phyloP scores from a whole-genome alignment of 2,329 filamentous ascomycete genomes.

The Coniella lustricola region DNA sequence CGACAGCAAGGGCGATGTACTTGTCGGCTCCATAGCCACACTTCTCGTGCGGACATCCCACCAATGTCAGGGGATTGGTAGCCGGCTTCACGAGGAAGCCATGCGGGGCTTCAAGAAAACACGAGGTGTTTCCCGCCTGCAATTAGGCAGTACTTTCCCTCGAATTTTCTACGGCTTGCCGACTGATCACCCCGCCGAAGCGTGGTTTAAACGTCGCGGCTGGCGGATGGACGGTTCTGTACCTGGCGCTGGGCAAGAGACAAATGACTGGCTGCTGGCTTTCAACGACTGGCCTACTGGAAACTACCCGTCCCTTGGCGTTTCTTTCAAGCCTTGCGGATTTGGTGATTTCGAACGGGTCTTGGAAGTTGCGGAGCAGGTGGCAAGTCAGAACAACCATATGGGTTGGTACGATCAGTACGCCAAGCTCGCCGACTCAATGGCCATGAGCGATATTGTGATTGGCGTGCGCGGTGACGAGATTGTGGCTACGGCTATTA shows the following conservation, averaged over 20 bases:
- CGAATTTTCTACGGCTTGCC: slow-evolving; percentile 50
- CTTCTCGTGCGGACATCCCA: slow-evolving; percentile 44
- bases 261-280: slow-evolving; percentile 47
- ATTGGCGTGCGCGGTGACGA: slow-evolving; percentile 40
- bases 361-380: slow-evolving; percentile 41
- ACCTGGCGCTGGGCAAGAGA: slow-evolving; percentile 41
- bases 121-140: slow-evolving; percentile 45
- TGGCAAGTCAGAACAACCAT: slow-evolving; percentile 37
- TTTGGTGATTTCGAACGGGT: slow-evolving; percentile 39
- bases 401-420: slow-evolving; percentile 57
- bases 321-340: slow-evolving; percentile 39
- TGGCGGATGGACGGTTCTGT: slow-evolving; percentile 41
- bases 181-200: slow-evolving; percentile 31
- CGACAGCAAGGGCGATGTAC: slow-evolving; percentile 42
- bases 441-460: slow-evolving; percentile 46
- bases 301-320: slow-evolving; percentile 31
- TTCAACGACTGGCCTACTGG: slow-evolving; percentile 42
- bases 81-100: slow-evolving; percentile 45
- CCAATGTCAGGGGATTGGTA: slow-evolving; percentile 44
- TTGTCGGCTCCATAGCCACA: slow-evolving; percentile 49
- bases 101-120: slow-evolving; percentile 41
- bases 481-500: slow-evolving; percentile 48
- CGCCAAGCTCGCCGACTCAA: slow-evolving; percentile 39
- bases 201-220: slow-evolving; percentile 48
- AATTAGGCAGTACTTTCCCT: slow-evolving; percentile 53